Percentiles rank a stretch among this genome's conserved stretches.
These are phyloP conservation scores for Abrus pulchellus DNA, from an alignment of 306 rosid genomes.

Conservation along the genomic window DNA sequence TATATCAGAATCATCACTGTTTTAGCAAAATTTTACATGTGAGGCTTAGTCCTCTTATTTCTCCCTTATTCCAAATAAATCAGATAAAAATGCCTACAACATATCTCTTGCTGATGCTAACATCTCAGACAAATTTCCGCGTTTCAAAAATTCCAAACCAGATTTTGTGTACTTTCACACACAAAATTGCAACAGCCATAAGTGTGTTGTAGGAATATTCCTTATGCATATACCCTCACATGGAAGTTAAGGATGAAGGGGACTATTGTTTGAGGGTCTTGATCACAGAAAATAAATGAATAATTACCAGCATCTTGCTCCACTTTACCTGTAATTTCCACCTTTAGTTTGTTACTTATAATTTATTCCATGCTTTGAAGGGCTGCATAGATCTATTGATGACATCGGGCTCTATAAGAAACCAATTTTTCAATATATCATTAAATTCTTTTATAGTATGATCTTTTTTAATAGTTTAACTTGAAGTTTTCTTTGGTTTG, in stretches of 20 bases:
- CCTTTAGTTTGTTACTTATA: slow-evolving; percentile 7
- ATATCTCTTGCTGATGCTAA: neutral
- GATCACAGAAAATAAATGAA: neutral
- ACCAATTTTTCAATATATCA: neutral
- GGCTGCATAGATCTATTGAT: slow-evolving; percentile 1
- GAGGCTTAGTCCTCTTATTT: neutral
- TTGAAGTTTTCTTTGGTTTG: neutral
- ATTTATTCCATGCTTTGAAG: neutral
- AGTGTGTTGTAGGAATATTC: slow-evolving; percentile 4
- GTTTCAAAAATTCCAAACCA: slow-evolving; percentile 25
- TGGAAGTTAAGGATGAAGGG: neutral
- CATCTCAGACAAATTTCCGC: neutral
- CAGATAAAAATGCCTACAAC: slow-evolving; percentile 2
- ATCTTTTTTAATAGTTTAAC: neutral
- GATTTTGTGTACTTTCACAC: neutral
- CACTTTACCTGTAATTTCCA: neutral
- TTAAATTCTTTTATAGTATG: neutral
- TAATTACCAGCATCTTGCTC: neutral
- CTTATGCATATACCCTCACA: neutral
- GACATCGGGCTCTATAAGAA: neutral
- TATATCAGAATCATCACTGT: neutral
- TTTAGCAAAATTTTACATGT: neutral
- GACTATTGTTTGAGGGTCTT: neutral
- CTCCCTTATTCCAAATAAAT: slow-evolving; percentile 22
- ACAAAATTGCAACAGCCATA: slow-evolving; percentile 14